Evolutionary conservation across 2,329 filamentous ascomycete species (phyloP).

Genomic region (Xylogone sp.): DNA sequence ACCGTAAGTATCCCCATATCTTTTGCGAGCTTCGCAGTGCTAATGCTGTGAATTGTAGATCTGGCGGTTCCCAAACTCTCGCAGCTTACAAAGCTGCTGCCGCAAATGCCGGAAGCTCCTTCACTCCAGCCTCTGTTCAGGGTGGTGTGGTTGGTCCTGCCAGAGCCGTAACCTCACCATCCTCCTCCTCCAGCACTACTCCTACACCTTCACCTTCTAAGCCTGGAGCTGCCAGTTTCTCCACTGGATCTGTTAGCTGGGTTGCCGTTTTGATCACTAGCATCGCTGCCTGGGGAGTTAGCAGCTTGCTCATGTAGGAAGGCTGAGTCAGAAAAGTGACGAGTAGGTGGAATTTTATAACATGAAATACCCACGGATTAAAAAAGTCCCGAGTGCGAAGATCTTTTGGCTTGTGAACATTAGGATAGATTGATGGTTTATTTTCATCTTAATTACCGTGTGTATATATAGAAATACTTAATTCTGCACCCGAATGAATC

Average conservation of each 20-base stretch:
- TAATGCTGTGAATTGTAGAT: constrained; percentile 5
- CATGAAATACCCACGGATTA: not conserved
- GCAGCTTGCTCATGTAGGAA: constrained; percentile 5
- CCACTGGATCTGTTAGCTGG: constrained; percentile 8
- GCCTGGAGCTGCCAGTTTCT: constrained; percentile 1
- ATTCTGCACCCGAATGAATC: too few species aligned
- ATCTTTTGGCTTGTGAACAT: not conserved
- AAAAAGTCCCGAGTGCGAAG: not conserved
- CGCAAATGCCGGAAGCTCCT: constrained; percentile 4
- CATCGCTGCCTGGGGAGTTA: constrained; percentile 10
- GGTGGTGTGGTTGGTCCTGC: constrained; percentile 14
- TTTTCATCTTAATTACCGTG: not conserved
- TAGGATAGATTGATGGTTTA: not conserved
- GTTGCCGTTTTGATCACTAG: constrained; percentile 7
- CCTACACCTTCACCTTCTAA: constrained; percentile 2
- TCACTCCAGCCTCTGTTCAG: constrained; percentile 11
- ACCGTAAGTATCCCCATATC: constrained; percentile 20
- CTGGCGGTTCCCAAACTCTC: constrained; percentile 12
- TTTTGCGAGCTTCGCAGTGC: not conserved
- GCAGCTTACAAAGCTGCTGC: constrained; percentile 11
- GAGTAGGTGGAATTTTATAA: not conserved
- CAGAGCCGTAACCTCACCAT: not conserved
- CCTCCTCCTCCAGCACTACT: constrained; percentile 1
- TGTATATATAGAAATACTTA: too few species aligned
- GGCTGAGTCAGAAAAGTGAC: not conserved